Evolutionary conservation across 2,329 filamentous ascomycete genomes (phyloP).

Genomic region (Aureobasidium sp.): DNA sequence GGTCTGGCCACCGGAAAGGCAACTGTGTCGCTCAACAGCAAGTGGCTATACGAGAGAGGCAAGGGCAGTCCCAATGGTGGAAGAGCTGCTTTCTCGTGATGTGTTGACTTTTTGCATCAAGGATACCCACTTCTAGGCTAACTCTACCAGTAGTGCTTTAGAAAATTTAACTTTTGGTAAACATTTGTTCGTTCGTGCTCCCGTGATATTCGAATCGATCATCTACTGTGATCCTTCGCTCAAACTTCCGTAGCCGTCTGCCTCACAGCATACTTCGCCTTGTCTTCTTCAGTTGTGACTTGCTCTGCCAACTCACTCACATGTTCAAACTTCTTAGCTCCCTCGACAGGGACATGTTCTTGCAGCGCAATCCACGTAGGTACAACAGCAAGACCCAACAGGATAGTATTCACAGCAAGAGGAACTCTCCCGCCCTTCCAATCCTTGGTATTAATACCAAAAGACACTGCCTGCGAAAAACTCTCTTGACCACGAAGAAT

Average conservation of each 20-base stretch:
- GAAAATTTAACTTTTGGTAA: background rate
- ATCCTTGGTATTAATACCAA: conserved; percentile 37
- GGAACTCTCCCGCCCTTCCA: conserved; percentile 40
- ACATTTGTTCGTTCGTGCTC: background rate
- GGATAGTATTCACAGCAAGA: conserved; percentile 33
- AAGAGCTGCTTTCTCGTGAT: conserved; percentile 17
- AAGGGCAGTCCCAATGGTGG: conserved; percentile 44
- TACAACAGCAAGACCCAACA: conserved; percentile 24
- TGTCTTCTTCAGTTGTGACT: background rate
- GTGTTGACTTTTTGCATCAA: background rate
- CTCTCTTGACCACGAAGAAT: conserved; percentile 41
- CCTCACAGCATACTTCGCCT: conserved; percentile 9
- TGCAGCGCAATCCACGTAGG: conserved; percentile 29
- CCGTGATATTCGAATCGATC: background rate
- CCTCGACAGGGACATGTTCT: conserved; percentile 26
- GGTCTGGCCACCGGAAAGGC: conserved; percentile 55
- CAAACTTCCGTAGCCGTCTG: conserved; percentile 6
- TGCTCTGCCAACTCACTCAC: background rate
- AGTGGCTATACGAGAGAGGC: conserved; percentile 89
- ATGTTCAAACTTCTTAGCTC: conserved; percentile 5
- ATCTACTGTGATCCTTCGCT: background rate
- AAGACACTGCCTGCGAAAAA: conserved; percentile 39
- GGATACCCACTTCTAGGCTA: background rate
- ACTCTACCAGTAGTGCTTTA: background rate
- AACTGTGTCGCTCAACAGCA: conserved; percentile 76